Conservation (phyloP, 305 asterid species). For the Solanum hybrid region DNA sequence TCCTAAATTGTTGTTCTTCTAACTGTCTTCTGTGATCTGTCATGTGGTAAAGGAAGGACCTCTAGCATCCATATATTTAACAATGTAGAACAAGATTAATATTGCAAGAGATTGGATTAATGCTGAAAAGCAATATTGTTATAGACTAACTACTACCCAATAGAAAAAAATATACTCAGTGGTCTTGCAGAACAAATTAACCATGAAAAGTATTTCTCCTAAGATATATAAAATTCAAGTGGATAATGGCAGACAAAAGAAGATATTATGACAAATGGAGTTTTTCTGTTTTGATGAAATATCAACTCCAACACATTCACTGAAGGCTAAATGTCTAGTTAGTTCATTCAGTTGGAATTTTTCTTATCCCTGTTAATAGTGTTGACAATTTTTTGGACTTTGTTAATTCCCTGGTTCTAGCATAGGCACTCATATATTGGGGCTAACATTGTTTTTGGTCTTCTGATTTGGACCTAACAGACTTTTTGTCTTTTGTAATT, state of each 20-base stretch:
- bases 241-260: background rate
- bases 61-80: background rate
- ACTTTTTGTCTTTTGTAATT: background rate
- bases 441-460: background rate
- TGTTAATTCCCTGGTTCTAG: background rate
- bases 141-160: background rate
- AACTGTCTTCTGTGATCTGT: background rate
- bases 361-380: background rate
- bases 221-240: background rate
- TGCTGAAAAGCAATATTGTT: background rate
- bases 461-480: background rate
- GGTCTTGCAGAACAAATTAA: background rate
- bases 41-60: background rate
- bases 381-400: background rate
- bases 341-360: background rate
- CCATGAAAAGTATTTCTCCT: background rate
- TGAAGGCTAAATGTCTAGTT: background rate
- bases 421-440: background rate
- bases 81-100: background rate
- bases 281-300: background rate
- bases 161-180: background rate
- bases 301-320: background rate
- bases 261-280: background rate
- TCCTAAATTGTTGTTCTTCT: background rate
- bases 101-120: background rate